Conservation (phyloP, 495 filamentous ascomycete species). For the Platismatia glauca region DNA sequence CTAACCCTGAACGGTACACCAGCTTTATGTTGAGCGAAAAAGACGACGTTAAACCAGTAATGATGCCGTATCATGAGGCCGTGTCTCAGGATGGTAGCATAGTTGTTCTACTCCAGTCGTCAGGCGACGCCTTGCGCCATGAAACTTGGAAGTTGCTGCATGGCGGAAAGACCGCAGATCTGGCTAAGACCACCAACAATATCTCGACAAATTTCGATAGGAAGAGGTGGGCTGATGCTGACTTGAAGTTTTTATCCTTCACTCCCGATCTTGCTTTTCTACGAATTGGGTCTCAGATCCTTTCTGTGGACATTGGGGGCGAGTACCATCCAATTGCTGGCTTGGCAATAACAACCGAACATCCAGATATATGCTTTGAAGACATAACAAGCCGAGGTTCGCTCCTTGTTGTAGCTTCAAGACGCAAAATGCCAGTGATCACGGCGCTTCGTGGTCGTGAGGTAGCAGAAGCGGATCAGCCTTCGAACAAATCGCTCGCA, state of each 20-base stretch:
- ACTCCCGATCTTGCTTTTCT: conserved; percentile 1
- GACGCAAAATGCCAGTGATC: neutral
- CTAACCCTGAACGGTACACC: conserved; percentile 7
- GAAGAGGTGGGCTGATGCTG: neutral
- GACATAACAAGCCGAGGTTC: neutral
- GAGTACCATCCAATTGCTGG: neutral
- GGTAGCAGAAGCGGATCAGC: neutral
- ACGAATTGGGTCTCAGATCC: conserved; percentile 5
- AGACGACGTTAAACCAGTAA: neutral
- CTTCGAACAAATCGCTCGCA: neutral
- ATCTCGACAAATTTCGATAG: neutral
- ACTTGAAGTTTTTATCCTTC: neutral
- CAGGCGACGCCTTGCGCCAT: neutral
- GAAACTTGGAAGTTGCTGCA: neutral
- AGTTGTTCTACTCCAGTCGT: neutral
- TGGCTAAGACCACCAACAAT: neutral
- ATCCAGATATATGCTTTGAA: neutral
- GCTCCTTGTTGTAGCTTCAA: conserved; percentile 9
- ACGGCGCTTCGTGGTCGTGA: neutral
- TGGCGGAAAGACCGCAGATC: neutral
- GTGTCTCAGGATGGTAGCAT: conserved; percentile 3
- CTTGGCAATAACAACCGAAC: neutral
- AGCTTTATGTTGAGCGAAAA: conserved; percentile 7
- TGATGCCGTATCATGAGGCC: neutral
- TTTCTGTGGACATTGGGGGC: neutral